Conservation (phyloP, 2,329 filamentous ascomycete species). For the Fusarium setosum region DNA sequence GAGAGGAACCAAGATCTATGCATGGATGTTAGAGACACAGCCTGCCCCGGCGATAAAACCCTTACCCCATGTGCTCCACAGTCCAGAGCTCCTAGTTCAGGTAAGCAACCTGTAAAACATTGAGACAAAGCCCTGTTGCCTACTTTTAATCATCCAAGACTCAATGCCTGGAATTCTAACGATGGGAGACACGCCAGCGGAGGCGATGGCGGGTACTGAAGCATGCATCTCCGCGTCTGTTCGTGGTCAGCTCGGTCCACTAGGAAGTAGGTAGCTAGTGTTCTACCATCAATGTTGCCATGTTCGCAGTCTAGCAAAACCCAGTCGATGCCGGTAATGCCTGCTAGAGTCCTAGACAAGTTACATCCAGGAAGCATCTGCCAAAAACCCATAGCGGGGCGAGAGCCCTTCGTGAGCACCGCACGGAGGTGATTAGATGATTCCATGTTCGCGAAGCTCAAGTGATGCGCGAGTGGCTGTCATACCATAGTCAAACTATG, state of each 20-base stretch:
- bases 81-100: neutral
- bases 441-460: no score
- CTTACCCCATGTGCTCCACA: neutral
- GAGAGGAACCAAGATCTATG: neutral
- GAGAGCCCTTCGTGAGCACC: no score
- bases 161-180: neutral
- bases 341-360: neutral
- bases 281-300: neutral
- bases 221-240: neutral
- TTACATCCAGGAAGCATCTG: neutral
- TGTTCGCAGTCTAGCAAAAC: neutral
- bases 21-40: no score
- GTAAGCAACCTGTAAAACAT: neutral
- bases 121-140: neutral
- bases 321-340: neutral
- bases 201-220: neutral
- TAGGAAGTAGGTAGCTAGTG: rapidly evolving
- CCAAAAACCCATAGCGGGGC: neutral
- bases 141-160: neutral
- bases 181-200: neutral
- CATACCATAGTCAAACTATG: no score
- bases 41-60: neutral
- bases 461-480: no score
- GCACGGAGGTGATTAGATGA: no score
- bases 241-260: rapidly evolving